phyloP scores from a whole-genome alignment of 2,329 filamentous ascomycete species.

The Escovopsis weberi region DNA sequence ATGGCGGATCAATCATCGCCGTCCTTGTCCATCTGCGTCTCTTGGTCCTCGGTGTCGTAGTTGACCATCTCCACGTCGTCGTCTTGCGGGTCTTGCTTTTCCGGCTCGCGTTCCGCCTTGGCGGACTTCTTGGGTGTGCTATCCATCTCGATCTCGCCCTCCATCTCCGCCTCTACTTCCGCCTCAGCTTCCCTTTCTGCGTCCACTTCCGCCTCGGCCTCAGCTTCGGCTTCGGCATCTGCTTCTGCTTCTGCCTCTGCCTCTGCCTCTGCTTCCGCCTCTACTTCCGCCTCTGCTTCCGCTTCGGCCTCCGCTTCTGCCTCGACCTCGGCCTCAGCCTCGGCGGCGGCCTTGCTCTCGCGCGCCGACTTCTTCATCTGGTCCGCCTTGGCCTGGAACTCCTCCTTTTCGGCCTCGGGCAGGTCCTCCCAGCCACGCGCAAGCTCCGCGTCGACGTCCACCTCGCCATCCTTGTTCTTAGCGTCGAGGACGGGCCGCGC shows the following conservation, averaged over 20 bases:
- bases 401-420: conserved; percentile 32
- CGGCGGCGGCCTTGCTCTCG: conserved; percentile 6
- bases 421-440: conserved; percentile 40
- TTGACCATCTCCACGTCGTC: conserved; percentile 36
- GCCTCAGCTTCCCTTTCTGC: conserved; percentile 13
- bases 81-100: conserved; percentile 24
- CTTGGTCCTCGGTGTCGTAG: conserved; percentile 29
- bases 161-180: conserved; percentile 9
- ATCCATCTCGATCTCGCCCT: conserved; percentile 6
- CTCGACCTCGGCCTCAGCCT: conserved; percentile 10
- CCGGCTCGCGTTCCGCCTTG: conserved; percentile 12
- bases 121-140: conserved; percentile 8
- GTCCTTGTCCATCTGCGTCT: conserved; percentile 20
- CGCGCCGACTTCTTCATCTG: conserved; percentile 8
- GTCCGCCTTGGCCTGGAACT: conserved; percentile 26
- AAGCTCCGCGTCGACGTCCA: conserved; percentile 39
- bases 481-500: conserved; percentile 28
- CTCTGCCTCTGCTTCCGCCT: conserved; percentile 10
- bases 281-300: conserved; percentile 7
- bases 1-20: conserved; percentile 14
- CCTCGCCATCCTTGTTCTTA: conserved; percentile 26
- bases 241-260: conserved; percentile 10
- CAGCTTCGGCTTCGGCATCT: conserved; percentile 6
- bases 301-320: conserved; percentile 10
- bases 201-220: conserved; percentile 2